Percentiles rank a stretch among this genome's conserved stretches.
Evolutionary conservation across 2,329 filamentous ascomycete species (phyloP).

Genomic region (Aspergillus chevalieri): DNA sequence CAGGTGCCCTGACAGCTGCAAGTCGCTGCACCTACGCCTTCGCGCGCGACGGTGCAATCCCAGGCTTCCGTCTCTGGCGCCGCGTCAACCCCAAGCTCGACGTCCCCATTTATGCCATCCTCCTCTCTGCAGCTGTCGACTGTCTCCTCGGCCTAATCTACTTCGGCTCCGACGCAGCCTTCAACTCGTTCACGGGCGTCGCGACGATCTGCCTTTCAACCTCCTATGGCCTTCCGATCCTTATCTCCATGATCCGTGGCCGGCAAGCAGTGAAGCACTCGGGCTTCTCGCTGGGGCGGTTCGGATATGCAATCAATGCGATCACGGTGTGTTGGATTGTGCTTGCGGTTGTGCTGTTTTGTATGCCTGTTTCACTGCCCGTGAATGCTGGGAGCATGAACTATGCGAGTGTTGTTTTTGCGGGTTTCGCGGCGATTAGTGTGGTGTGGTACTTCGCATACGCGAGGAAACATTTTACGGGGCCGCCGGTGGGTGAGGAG

Average conservation of each 20-base stretch:
- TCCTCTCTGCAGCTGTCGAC: conserved; percentile 62
- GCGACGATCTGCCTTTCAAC: conserved; percentile 72
- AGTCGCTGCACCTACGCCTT: conserved; percentile 71
- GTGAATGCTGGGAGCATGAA: conserved; percentile 57
- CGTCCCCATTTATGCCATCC: conserved; percentile 64
- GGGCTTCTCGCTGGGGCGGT: conserved; percentile 61
- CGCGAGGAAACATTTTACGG: conserved; percentile 59
- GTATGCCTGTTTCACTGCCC: conserved; percentile 62
- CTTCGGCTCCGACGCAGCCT: conserved; percentile 69
- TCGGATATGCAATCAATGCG: conserved; percentile 63
- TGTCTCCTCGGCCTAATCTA: conserved; percentile 71
- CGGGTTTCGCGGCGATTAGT: conserved; percentile 56
- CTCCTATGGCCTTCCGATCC: conserved; percentile 69
- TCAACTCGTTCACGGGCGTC: conserved; percentile 73
- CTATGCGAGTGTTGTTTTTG: conserved; percentile 62
- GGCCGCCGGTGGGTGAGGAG: conserved; percentile 41
- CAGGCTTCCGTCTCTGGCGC: conserved; percentile 61
- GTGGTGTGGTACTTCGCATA: conserved; percentile 58
- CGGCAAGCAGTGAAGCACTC: conserved; percentile 62
- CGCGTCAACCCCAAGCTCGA: conserved; percentile 59
- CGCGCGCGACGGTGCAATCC: conserved; percentile 68
- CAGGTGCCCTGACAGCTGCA: conserved; percentile 67
- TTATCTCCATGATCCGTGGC: conserved; percentile 62
- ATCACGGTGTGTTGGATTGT: conserved; percentile 65
- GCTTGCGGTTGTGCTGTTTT: conserved; percentile 66